Evolutionary conservation across 805 yeast genomes (phyloP), one percentile per base, ranked within the genome.

Genomic region (Nakazawaea sp.): DNA sequence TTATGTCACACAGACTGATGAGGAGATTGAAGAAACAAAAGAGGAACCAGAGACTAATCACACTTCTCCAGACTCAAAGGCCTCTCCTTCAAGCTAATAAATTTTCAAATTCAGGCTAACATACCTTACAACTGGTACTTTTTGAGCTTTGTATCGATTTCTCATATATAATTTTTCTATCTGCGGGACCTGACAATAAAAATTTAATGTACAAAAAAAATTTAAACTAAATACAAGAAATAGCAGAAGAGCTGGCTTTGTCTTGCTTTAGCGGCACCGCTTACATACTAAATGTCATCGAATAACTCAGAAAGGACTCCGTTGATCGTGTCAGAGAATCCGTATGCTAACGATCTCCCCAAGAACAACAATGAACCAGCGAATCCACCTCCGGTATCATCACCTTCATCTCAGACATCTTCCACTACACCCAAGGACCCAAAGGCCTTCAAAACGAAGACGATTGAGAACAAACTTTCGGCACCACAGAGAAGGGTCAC

Each of bases 401-500:
- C 23, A 4, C 9, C 8, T 8, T 10, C 7, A 7, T 18, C 7
- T 5, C 11, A 18, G 8, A 19, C 10, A 5, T 18, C 12, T n/a
- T 9, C n/a, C 12, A 13, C 4, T 5, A 16, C 24, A 7, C 24
- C 32, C 23, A 28, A 28, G 18, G 7, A 28, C 28, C 10, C 10
- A 7, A 7, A 37, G 38, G 41, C 38, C 6, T 37, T 29, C 12
- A 28, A 62, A 55, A 47, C 59, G 5, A 57, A 57, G 33, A 55
- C 62, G 54, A 44, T 60, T 18, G 66, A 63, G 7, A 63, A 64
- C 2, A 75, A 74, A 41, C 68, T 79, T 10, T 30, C 42, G 35
- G 86, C 82, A 1, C 77, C 87, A 4, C 90, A 83, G 50, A 66
- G 94, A 56, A 72, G 82, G 1, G 79, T 86, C 0, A 71, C 83